Evolutionary conservation across 2,329 filamentous ascomycete genomes (phyloP), one percentile per base, ranked within the genome.

Genomic region (Ilyonectria robusta): DNA sequence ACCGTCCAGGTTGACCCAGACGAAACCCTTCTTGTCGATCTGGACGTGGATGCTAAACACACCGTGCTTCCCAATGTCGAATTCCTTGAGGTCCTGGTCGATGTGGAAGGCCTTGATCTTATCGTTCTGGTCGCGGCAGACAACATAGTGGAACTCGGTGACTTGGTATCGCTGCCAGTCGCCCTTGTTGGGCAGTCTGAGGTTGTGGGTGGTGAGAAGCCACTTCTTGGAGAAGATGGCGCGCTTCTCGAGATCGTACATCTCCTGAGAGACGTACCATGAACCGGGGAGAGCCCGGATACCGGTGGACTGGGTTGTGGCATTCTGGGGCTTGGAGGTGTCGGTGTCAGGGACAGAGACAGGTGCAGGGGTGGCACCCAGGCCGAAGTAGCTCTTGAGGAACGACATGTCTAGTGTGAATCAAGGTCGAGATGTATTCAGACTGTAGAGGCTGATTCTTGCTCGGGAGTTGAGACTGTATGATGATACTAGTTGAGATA

Each of bases 61-160:
- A 8, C 84, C 81, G 68, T 90, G 88, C 69, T 86, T 78, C 7
- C 80, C 79, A 72, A 84, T 87, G 67, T 88, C 84, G 71, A 91
- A 91, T 1, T 84, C 84, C 3, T 82, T 78, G 1, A 90, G 78
- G 33, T 85, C 83, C 31, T 89, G 29, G 40, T 53, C 46, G 37
- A 50, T 90, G 78, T 91, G 88, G 72, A 91, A 90, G 9, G 84
- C 88, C 56, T 87, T 85, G 76, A 89, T 84, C 1, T 83, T 82
- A 15, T 84, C 84, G 9, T 85, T 79, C 9, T 68, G 59, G 40
- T 74, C 72, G 10, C 72, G 70, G 50, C 51, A 59, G 15, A 90
- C 76, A 67, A 90, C 79, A 73, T 90, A 87, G 21, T 86, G 81
- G 78, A 85, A 89, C 2, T 84, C 87, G 2, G 87, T 86, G 4